phyloP scores from a whole-genome alignment of 148 eudicot species.

The Dysphania ambrosioides region DNA sequence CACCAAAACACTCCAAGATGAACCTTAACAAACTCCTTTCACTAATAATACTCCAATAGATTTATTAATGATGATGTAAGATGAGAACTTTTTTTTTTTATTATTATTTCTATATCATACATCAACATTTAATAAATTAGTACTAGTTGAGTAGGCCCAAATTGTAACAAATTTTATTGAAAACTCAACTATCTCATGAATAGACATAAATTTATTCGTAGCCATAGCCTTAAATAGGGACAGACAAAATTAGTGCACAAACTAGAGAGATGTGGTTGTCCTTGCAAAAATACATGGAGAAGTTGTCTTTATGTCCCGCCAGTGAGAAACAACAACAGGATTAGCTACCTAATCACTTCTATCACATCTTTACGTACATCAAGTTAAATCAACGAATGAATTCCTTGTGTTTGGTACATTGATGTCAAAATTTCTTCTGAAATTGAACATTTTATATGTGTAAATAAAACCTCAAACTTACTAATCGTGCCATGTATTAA shows the following conservation, averaged over 20 bases:
- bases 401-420: not conserved
- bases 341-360: slow-evolving; percentile 10
- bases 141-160: slow-evolving; percentile 5
- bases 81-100: not conserved
- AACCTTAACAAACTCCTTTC: not conserved
- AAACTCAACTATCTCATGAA: not conserved
- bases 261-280: slow-evolving; percentile 18
- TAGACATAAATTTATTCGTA: not conserved
- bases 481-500: too few relatives aligned
- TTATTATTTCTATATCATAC: not conserved
- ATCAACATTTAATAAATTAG: not conserved
- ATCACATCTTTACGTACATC: not conserved
- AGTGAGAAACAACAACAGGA: not conserved
- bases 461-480: too few relatives aligned
- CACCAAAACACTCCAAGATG: not conserved
- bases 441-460: too few relatives aligned
- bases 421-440: too few relatives aligned
- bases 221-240: not conserved
- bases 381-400: not conserved
- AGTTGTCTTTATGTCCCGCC: slow-evolving; percentile 14
- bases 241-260: not conserved
- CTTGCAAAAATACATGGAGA: slow-evolving; percentile 13
- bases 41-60: not conserved
- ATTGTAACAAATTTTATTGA: not conserved
- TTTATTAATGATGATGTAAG: not conserved